Conservation (phyloP, 371 early-diverging fungal species). For the Mycotypha africana region DNA sequence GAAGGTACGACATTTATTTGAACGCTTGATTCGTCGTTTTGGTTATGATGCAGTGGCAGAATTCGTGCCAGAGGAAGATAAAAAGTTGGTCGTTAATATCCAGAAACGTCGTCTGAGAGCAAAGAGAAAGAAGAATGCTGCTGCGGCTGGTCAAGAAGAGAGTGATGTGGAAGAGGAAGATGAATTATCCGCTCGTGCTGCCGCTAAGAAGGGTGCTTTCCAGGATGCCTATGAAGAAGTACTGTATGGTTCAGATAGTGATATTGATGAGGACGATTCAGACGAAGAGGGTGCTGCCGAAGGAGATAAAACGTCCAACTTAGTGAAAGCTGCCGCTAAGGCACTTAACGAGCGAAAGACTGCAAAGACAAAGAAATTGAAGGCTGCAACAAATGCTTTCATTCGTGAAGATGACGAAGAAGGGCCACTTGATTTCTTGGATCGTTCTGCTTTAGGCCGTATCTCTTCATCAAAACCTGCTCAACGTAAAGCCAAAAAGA, state of each 20-base stretch:
- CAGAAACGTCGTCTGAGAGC: slow-evolving; percentile 84
- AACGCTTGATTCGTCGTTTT: slow-evolving; percentile 86
- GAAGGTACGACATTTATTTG: slow-evolving; percentile 89
- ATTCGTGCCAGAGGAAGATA: slow-evolving; percentile 85
- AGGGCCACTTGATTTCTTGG: slow-evolving; percentile 90
- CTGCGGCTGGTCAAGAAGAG: slow-evolving; percentile 26
- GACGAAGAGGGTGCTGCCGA: no score
- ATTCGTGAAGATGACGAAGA: slow-evolving; percentile 74
- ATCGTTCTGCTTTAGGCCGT: slow-evolving; percentile 76
- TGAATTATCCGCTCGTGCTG: slow-evolving; percentile 28
- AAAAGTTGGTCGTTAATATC: slow-evolving; percentile 87
- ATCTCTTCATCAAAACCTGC: slow-evolving; percentile 55
- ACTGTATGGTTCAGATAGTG: slow-evolving; percentile 87
- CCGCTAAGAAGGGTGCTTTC: slow-evolving; percentile 45
- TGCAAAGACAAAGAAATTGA: slow-evolving; percentile 42
- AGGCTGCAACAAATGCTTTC: slow-evolving; percentile 46
- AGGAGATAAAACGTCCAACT: slow-evolving; percentile 56
- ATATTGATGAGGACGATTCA: slow-evolving; percentile 71
- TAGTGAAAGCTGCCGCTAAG: slow-evolving; percentile 25
- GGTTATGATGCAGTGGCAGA: slow-evolving; percentile 67
- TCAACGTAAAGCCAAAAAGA: slow-evolving; percentile 46
- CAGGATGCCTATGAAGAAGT: slow-evolving; percentile 87
- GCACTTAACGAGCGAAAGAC: slow-evolving; percentile 26
- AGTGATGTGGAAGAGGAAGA: slow-evolving; percentile 52
- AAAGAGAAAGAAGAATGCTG: slow-evolving; percentile 68